Conservation (phyloP, 352 stramenopile genomes). For the Phytophthora foliorum region DNA sequence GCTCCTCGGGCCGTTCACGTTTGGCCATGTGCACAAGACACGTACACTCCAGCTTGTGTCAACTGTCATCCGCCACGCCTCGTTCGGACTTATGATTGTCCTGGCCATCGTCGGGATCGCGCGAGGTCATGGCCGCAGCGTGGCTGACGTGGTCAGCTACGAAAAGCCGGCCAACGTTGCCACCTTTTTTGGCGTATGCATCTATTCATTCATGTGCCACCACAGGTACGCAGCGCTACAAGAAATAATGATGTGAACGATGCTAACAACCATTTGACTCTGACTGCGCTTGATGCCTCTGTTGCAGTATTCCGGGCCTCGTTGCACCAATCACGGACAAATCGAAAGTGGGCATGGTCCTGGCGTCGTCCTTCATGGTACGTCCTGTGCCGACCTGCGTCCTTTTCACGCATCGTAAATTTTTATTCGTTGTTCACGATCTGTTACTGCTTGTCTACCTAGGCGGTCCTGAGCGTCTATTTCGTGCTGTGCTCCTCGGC, state of each 20-base stretch:
- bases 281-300: neutral
- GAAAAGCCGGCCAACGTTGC: slow-evolving; percentile 78
- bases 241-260: neutral
- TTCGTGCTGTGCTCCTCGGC: slow-evolving; percentile 80
- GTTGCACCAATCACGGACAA: slow-evolving; percentile 88
- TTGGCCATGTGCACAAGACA: slow-evolving; percentile 90
- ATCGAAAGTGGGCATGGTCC: slow-evolving; percentile 68
- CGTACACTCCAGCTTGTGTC: slow-evolving; percentile 78
- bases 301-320: slow-evolving; percentile 76
- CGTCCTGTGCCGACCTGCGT: slow-evolving; percentile 13
- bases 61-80: slow-evolving; percentile 85
- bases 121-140: slow-evolving; percentile 65
- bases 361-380: slow-evolving; percentile 78
- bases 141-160: slow-evolving; percentile 77
- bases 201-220: slow-evolving; percentile 94
- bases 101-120: slow-evolving; percentile 77
- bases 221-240: slow-evolving; percentile 63
- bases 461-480: slow-evolving; percentile 87
- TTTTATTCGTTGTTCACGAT: slow-evolving; percentile 15
- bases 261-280: neutral
- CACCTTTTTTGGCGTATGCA: slow-evolving; percentile 90
- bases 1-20: slow-evolving; percentile 79
- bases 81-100: slow-evolving; percentile 88
- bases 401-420: slow-evolving; percentile 9
- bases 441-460: slow-evolving; percentile 11